Evolutionary conservation across 345 rosid species (phyloP).

Genomic region (Eucalyptus marginata): DNA sequence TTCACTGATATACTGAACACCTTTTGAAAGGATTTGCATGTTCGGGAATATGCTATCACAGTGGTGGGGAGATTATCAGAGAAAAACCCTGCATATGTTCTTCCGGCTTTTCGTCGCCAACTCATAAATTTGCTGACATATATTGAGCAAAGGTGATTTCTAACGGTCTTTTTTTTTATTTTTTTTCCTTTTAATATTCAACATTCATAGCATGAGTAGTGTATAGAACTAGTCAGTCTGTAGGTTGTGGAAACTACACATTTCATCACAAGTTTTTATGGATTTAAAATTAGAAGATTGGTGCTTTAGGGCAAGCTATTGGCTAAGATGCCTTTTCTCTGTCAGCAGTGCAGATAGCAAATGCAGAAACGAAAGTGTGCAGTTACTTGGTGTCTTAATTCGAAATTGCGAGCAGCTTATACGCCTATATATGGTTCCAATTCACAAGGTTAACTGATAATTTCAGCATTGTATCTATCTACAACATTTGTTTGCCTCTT

Average conservation of each 20-base stretch:
- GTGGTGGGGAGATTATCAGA: conserved; percentile 92
- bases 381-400: conserved; percentile 90
- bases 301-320: not conserved
- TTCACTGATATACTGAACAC: not conserved
- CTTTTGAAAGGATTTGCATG: conserved; percentile 65
- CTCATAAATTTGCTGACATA: conserved; percentile 92
- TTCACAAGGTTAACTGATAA: conserved; percentile 65
- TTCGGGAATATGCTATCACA: conserved; percentile 90
- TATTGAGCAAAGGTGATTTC: conserved; percentile 78
- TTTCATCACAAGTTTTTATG: not conserved
- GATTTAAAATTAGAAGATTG: not conserved
- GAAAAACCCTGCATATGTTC: conserved; percentile 97
- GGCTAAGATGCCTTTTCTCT: conserved; percentile 20
- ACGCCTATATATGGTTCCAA: conserved; percentile 84
- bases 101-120: conserved; percentile 99
- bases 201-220: not conserved
- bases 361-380: conserved; percentile 94
- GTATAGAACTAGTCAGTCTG: not conserved
- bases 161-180: not conserved
- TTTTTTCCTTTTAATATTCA: not conserved
- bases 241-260: not conserved
- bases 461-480: not conserved
- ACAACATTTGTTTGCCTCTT: not conserved
- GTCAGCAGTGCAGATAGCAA: conserved; percentile 96
- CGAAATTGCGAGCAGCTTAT: conserved; percentile 89